Conservation (phyloP, 805 yeast species). For the Metschnikowia orientalis region DNA sequence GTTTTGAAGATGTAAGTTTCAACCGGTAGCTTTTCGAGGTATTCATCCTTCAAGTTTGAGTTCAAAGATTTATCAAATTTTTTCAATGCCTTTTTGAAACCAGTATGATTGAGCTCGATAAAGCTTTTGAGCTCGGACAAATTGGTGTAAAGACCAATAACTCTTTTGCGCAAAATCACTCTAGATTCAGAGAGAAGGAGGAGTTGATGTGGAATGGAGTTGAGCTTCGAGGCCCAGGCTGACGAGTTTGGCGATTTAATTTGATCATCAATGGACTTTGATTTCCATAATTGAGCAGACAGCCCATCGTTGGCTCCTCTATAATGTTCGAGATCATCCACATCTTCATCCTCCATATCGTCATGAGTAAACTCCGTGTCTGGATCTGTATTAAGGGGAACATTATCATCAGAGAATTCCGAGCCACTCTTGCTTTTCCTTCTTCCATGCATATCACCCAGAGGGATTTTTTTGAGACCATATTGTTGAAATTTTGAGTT, state of each 20-base stretch:
- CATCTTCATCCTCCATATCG: conserved; percentile 12
- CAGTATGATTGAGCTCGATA: conserved; percentile 49
- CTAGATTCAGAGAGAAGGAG: conserved; percentile 41
- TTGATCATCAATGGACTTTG: conserved; percentile 31
- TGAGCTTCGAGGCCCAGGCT: conserved; percentile 14
- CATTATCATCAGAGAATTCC: conserved; percentile 18
- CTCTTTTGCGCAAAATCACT: conserved; percentile 43
- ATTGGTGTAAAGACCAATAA: conserved; percentile 42
- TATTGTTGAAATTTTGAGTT: conserved; percentile 7
- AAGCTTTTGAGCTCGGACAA: conserved; percentile 47
- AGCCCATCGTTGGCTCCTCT: conserved; percentile 7
- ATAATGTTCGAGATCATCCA: conserved; percentile 9
- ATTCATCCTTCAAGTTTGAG: conserved; percentile 39
- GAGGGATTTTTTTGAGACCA: conserved; percentile 7
- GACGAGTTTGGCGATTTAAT: conserved; percentile 34
- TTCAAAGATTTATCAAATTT: conserved; percentile 51
- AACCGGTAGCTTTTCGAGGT: conserved; percentile 43
- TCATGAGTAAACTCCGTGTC: conserved; percentile 35
- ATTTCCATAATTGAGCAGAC: conserved; percentile 10
- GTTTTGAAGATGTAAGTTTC: conserved; percentile 37
- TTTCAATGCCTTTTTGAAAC: conserved; percentile 49
- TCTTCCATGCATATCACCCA: conserved; percentile 7
- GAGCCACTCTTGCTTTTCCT: conserved; percentile 14
- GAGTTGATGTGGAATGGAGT: conserved; percentile 18
- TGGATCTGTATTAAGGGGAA: conserved; percentile 26